Base-by-base conservation (phyloP, 2,329 filamentous ascomycete species). In the Fusarium guadeloupense region DNA sequence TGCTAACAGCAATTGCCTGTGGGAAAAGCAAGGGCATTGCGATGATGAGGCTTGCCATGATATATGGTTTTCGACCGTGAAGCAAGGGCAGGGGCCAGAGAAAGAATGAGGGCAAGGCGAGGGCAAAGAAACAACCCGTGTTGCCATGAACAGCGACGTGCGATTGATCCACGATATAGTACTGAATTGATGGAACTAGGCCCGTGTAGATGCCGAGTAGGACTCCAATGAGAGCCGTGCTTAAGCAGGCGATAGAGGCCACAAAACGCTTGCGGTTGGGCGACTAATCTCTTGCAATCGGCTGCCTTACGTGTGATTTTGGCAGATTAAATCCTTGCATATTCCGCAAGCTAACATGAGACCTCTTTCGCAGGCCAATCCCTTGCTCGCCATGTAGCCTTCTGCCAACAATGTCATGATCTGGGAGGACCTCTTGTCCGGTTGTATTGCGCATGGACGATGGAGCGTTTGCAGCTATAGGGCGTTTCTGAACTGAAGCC, bases 131-230 rank as follows among this genome's bases (percentile, higher is more conserved):
- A 47, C 92, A 83, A 21, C 86, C 83, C 14, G 90, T 88, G 65
- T 93, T 93, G 4, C 91, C 91, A 30, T 91, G 79, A 23, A 92
- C 86, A 2, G 86, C 82, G 55, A 85, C 81, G 67, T 92, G 89
- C 38, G 85, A 76, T 57, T 87, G 81, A 66, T 93, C 89, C 20
- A 86, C 86, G 61, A 93, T 85, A 67, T 87, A 88, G 72, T 92
- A 92, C 70, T 93, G 90, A 21, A 93, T 91, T 4, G 87, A 85
- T n/a, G 90, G 89, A 1, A 92, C 89, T 64, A 92, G 83, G 4
- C 90, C 91, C 49, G 89, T 88, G 71, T 93, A 94, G 19, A 93
- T 89, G 1, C 91, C 90, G 53, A 91, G 78, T 19, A 92, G 79
- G 21, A 90, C 77, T 0, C 90, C 90, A 39, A 93, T 80, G 48